Base-by-base conservation (phyloP, 768 basidiomycete genomes). In the Psilocybe cubensis region DNA sequence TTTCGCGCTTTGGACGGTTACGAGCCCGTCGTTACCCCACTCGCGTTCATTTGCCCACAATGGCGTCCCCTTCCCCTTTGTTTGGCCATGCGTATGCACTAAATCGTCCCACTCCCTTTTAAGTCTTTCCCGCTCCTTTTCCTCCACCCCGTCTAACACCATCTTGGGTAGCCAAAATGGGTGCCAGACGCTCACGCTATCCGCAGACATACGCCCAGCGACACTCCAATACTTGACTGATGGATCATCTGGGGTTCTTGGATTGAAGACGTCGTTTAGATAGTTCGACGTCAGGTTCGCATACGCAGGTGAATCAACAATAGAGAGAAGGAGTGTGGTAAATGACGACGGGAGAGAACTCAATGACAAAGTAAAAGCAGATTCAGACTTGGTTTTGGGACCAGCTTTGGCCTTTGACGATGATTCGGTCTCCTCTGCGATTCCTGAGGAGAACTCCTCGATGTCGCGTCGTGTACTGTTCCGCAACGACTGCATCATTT, bases 101-200 rank as follows among this genome's bases (percentile, higher is more conserved):
- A 75, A 73, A 40, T 65, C 50, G 35, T 76, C 75, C 76, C 78
- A 79, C 4, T 63, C 48, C 38, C 66, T 66, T 46, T 74, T 77
- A 21, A 83, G 55, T 18, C 70, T 74, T 20, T 79, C 72, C 67
- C 86, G 72, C 64, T 84, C 79, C 52, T 76, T 79, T 59, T 83
- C 82, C 65, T 95, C 94, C 20, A 85, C 82, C 0, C 91, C 89
- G 67, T 99, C 96, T 33, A 98, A 77, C 27, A 99, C 89, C 75
- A 96, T 82, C 74, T 98, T 97, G 0, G 96, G 94, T 33, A 98
- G 80, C 94, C 96, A 99, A 52, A 99, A 86, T 0, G 97, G 97
- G 70, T 98, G 97, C 88, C 90, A 93, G 28, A 96, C 79, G 70
- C 71, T 85, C 61, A 89, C 79, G 43, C 76, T 72, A 17, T 59